These are phyloP conservation scores for Rasamsonia emersonii DNA, from an alignment of 2,329 filamentous ascomycete species.

Conservation along the genomic window DNA sequence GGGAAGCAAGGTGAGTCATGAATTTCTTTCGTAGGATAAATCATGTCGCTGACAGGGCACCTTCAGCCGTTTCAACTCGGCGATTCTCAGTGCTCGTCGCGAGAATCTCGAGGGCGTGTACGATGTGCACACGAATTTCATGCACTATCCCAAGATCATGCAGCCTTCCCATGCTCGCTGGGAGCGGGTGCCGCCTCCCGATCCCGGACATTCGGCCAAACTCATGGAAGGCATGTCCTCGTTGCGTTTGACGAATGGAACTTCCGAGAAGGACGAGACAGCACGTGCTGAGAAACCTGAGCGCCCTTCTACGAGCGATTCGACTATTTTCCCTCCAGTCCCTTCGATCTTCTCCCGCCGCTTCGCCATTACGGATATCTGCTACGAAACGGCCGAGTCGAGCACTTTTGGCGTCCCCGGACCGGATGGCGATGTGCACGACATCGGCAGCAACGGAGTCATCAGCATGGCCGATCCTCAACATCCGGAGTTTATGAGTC, in stretches of 20 bases:
- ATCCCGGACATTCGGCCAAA: slow-evolving; percentile 19
- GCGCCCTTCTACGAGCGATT: slow-evolving; percentile 5
- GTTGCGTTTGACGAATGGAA: slow-evolving; percentile 25
- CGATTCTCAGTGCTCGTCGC: slow-evolving; percentile 59
- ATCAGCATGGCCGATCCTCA: slow-evolving; percentile 26
- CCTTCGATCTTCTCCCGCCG: slow-evolving; percentile 52
- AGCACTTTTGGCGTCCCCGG: slow-evolving; percentile 53
- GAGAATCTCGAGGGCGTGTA: slow-evolving; percentile 70
- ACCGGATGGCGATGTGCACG: slow-evolving; percentile 28
- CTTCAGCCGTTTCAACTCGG: slow-evolving; percentile 71
- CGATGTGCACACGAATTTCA: slow-evolving; percentile 85
- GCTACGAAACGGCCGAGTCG: slow-evolving; percentile 50
- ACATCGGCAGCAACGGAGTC: slow-evolving; percentile 35
- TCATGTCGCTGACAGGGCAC: slow-evolving; percentile 3
- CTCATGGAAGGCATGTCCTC: slow-evolving; percentile 27
- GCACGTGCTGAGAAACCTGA: slow-evolving; percentile 7
- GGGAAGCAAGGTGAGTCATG: slow-evolving; percentile 69
- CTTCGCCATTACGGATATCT: slow-evolving; percentile 54
- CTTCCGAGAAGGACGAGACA: slow-evolving; percentile 13
- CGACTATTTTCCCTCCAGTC: slow-evolving; percentile 44
- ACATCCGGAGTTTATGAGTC: slow-evolving; percentile 27
- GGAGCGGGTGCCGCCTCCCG: slow-evolving; percentile 55
- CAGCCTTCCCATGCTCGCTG: slow-evolving; percentile 83
- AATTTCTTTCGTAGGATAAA: background rate
- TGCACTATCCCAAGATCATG: slow-evolving; percentile 80